A percentile compares a stretch with the other conserved stretches of the same genome.
These are phyloP conservation scores for Ensete glaucum DNA, from an alignment of 176 grass and related monocot genomes.

Conservation along the genomic window DNA sequence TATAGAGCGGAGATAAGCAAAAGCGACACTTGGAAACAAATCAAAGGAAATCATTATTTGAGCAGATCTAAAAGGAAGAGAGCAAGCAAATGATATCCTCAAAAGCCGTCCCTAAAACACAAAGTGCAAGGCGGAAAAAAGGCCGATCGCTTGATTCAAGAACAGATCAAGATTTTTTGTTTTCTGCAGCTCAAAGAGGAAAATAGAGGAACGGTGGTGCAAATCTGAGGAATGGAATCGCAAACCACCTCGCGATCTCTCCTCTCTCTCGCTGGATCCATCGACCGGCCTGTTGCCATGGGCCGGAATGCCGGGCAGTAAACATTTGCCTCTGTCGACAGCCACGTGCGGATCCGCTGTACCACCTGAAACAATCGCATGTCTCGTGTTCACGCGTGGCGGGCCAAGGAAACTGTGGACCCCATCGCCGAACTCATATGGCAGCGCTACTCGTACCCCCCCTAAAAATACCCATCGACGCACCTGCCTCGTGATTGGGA, in stretches of 20 bases:
- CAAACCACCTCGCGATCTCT: not conserved
- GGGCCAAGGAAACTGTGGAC: too few relatives aligned
- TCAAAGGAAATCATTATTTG: not conserved
- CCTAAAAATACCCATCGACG: fast-evolving
- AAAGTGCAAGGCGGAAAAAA: not conserved
- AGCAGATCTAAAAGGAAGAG: not conserved
- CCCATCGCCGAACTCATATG: too few relatives aligned
- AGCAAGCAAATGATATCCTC: not conserved
- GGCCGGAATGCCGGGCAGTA: not conserved
- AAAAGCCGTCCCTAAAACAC: not conserved
- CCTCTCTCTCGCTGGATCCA: not conserved
- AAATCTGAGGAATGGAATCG: not conserved
- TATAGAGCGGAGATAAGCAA: too few relatives aligned
- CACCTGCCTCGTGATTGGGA: too few relatives aligned
- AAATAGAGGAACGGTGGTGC: not conserved
- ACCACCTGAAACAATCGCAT: too few relatives aligned
- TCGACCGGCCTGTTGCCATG: not conserved
- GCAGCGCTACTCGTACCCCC: too few relatives aligned
- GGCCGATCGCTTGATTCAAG: not conserved
- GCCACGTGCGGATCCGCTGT: too few relatives aligned
- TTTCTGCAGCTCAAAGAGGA: not conserved
- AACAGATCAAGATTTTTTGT: not conserved
- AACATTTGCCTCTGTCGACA: not conserved
- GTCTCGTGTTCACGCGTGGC: too few relatives aligned
- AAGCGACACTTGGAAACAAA: too few relatives aligned